Evolutionary conservation across 495 filamentous ascomycete species (phyloP).

Genomic region (Podospora australis): DNA sequence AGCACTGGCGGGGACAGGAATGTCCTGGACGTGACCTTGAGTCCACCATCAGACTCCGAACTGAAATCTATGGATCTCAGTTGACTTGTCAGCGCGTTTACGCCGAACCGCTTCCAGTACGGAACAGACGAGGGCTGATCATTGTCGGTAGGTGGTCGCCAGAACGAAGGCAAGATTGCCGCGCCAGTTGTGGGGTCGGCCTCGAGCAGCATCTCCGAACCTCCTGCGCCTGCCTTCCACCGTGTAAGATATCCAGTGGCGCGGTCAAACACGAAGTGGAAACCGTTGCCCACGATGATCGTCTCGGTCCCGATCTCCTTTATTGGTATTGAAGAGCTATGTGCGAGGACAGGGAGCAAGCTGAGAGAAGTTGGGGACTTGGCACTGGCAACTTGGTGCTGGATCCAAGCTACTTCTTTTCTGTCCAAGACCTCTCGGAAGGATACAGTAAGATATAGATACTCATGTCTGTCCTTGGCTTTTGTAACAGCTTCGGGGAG

Average conservation of each 20-base stretch:
- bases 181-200: constrained; percentile 35
- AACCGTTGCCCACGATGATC: constrained; percentile 9
- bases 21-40: constrained; percentile 28
- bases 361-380: background rate
- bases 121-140: constrained; percentile 39
- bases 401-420: constrained; percentile 25
- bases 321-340: too few species aligned
- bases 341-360: background rate
- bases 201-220: constrained; percentile 17
- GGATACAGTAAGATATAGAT: constrained; percentile 17
- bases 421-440: constrained; percentile 24
- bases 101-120: constrained; percentile 33
- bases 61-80: constrained; percentile 34
- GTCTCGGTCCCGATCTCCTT: background rate
- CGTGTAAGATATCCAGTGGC: constrained; percentile 32
- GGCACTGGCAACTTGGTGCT: constrained; percentile 5
- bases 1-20: constrained; percentile 45
- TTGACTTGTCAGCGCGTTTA: constrained; percentile 33
- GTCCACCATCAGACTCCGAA: constrained; percentile 16
- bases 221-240: constrained; percentile 25
- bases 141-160: constrained; percentile 53
- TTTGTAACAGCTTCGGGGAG: background rate
- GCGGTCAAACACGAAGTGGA: constrained; percentile 35
- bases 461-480: too few species aligned
- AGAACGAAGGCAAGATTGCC: constrained; percentile 30